Conservation (phyloP, 306 rosid genomes). For the Urtica urens region DNA sequence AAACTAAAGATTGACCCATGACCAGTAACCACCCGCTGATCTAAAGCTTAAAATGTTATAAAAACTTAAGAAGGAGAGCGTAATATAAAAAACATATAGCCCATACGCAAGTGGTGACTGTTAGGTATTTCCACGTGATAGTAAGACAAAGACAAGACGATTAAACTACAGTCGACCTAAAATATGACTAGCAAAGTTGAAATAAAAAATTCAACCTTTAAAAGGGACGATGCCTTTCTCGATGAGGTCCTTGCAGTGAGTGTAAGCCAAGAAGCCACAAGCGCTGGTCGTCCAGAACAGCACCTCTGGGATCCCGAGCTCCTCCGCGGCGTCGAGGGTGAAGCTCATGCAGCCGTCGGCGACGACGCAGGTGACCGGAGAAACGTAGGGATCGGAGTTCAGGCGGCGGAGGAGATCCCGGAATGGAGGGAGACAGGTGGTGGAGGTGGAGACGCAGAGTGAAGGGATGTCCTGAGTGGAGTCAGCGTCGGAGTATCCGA, state of each 20-base stretch:
- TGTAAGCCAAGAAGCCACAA: constrained; percentile 25
- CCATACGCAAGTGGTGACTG: too few species aligned
- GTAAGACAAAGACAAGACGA: too few species aligned
- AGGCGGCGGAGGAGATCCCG: constrained; percentile 14
- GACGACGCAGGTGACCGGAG: constrained; percentile 24
- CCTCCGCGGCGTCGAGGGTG: constrained; percentile 28
- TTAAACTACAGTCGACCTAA: too few species aligned
- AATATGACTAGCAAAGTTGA: too few species aligned
- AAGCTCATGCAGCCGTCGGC: constrained; percentile 29
- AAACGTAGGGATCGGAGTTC: constrained; percentile 5
- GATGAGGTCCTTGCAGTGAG: constrained; percentile 17
- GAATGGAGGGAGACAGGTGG: constrained; percentile 16
- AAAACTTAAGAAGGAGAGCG: too few species aligned
- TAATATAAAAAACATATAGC: too few species aligned
- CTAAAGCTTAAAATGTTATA: too few species aligned
- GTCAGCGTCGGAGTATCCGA: constrained; percentile 15
- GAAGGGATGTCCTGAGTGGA: constrained; percentile 18
- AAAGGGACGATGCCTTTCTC: constrained; percentile 21
- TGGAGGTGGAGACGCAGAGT: constrained; percentile 5
- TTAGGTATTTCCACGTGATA: too few species aligned
- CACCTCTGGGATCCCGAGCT: constrained; percentile 23
- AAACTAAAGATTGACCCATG: too few species aligned
- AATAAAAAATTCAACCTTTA: constrained; percentile 25
- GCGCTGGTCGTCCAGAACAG: constrained; percentile 32
- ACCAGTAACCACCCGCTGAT: too few species aligned